Evolutionary conservation across 495 filamentous ascomycete genomes (phyloP), one percentile per base, ranked within the genome.

Genomic region (Penicillium alfredii): DNA sequence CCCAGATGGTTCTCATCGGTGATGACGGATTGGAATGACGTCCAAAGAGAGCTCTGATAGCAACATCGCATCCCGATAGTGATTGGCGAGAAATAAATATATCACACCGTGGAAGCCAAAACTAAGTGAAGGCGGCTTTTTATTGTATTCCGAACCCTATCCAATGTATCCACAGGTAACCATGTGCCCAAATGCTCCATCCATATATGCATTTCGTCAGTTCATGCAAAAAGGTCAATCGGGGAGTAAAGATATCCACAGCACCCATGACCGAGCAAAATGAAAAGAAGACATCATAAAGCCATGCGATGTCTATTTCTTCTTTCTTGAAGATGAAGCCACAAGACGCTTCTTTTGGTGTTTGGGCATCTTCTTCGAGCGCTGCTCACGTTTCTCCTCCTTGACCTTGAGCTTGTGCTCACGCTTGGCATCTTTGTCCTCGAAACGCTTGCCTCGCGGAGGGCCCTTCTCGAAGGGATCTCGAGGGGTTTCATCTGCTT

Each of bases 351-450:
- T 94, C 73, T 98, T 98, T 19, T 88, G 30, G 49, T 94, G 75
- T 63, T 98, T 98, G 0, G 92, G 89, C 63, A 98, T 94, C 67
- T 98, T 98, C 10, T 82, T 82, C 55, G 90, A 88, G 39, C 92
- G 66, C 61, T 86, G 80, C 56, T 94, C 89, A 27, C 85, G 78
- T 66, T 95, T 94, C 46, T 86, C 90, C 53, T 95, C 93, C 63
- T 97, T 97, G 34, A 94, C 84, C 19, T 83, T 80, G 47, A 76
- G 70, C 63, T 98, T 98, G 51, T 94, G 90, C 41, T 79, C 78
- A 68, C 81, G 84, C 66, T 94, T 97, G 20, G 66, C 72, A 11
- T 89, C 86, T 62, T 97, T 96, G 51, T 96, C 88, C 53, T 88
- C 78, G 52, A 90, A 89, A 26, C 81, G 77, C 68, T 90, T 95